A percentile compares a stretch with the other conserved stretches of the same genome.
Conservation (phyloP, 1,139 yeast genomes). For the Debaryomyces psychrophilus region DNA sequence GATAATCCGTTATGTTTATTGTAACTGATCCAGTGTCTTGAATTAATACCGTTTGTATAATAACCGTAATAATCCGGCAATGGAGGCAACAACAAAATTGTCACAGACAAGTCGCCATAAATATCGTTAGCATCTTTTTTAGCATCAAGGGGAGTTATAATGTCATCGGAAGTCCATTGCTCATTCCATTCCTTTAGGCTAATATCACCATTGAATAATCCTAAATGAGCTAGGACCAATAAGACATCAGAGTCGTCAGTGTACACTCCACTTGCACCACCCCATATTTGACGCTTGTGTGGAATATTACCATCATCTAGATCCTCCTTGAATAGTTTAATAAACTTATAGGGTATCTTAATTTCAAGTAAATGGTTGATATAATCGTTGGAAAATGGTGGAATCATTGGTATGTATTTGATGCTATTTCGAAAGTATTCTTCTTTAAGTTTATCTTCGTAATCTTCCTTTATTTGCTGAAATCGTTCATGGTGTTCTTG, state of each 20-base stretch:
- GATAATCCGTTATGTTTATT: constrained; percentile 71
- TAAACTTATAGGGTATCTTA: constrained; percentile 56
- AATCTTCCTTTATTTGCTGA: constrained; percentile 33
- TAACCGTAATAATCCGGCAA: constrained; percentile 63
- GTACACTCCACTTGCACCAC: constrained; percentile 75
- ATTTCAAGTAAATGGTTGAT: constrained; percentile 66
- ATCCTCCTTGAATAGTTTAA: constrained; percentile 30
- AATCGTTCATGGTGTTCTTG: constrained; percentile 38
- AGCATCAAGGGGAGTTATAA: constrained; percentile 26
- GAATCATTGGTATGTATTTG: constrained; percentile 44
- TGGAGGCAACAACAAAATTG: constrained; percentile 70
- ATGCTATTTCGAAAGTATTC: constrained; percentile 16
- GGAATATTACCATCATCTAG: constrained; percentile 37
- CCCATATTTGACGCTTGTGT: constrained; percentile 73
- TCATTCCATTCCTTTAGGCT: constrained; percentile 42
- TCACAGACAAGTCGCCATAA: constrained; percentile 63
- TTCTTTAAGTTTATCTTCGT: constrained; percentile 28
- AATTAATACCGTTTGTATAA: constrained; percentile 66
- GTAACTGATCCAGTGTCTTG: constrained; percentile 67
- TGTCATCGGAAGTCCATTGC: constrained; percentile 32
- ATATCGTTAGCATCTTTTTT: constrained; percentile 33
- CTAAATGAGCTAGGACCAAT: constrained; percentile 73
- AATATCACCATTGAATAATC: constrained; percentile 47
- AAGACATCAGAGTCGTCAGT: constrained; percentile 92
- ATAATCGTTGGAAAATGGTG: constrained; percentile 54